A percentile compares a stretch with the other conserved stretches of the same genome.
Evolutionary conservation across 768 basidiomycete genomes (phyloP).

Genomic region (Austroboletus festivus): DNA sequence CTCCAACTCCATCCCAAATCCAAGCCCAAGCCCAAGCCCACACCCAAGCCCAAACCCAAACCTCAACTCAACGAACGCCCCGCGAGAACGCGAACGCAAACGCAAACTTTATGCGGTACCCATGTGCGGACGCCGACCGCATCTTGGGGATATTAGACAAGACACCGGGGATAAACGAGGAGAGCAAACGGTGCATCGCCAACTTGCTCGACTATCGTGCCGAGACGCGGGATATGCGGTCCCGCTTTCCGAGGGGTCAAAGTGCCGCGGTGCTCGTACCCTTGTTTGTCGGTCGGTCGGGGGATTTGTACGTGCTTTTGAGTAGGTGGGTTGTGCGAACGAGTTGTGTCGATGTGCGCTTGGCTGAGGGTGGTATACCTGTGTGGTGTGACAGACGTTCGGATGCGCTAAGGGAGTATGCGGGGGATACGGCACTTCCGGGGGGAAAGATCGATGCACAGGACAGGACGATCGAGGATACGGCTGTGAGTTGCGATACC

Average conservation of each 20-base stretch:
- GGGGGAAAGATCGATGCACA: conserved; percentile 76
- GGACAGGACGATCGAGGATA: conserved; percentile 71
- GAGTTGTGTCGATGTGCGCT: background rate
- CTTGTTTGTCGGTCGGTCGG: conserved; percentile 77
- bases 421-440: conserved; percentile 86
- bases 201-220: conserved; percentile 28
- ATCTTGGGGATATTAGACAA: conserved; percentile 10
- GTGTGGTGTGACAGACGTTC: conserved; percentile 52
- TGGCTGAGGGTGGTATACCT: background rate
- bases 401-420: conserved; percentile 67
- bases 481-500: conserved; percentile 51
- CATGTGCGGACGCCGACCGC: conserved; percentile 9
- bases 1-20: too few relatives aligned
- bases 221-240: conserved; percentile 28
- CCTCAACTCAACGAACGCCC: too few relatives aligned
- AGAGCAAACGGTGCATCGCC: conserved; percentile 26
- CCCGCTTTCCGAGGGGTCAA: conserved; percentile 50
- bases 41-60: too few relatives aligned
- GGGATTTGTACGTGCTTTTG: conserved; percentile 84
- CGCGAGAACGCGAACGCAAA: too few relatives aligned
- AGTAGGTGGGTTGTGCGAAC: conserved; percentile 56
- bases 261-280: conserved; percentile 80
- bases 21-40: too few relatives aligned
- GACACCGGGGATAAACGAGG: conserved; percentile 13
- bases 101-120: conserved; percentile 22